A percentile compares a stretch with the other conserved stretches of the same genome.
These are phyloP conservation scores for Ascodesmis nigricans DNA, from an alignment of 495 filamentous ascomycete species.

Conservation along the genomic window DNA sequence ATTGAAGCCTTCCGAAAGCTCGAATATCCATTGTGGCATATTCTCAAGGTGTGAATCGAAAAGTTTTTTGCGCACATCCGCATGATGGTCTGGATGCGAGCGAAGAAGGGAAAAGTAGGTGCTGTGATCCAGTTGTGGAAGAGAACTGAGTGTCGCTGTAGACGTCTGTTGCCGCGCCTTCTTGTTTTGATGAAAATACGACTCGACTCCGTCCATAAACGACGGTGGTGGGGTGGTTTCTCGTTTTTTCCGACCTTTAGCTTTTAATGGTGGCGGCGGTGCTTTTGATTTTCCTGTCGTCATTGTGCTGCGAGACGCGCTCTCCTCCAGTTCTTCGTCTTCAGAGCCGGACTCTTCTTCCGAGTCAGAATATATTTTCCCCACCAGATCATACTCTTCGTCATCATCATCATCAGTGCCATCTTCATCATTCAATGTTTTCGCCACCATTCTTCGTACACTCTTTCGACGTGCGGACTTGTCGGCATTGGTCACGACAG, in stretches of 20 bases:
- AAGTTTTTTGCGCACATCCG: constrained; percentile 45
- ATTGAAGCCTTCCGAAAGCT: constrained; percentile 72
- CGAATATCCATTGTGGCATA: constrained; percentile 84
- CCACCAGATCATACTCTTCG: constrained; percentile 47
- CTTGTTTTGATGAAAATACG: constrained; percentile 82
- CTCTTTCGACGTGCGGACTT: constrained; percentile 75
- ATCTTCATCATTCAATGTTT: constrained; percentile 10
- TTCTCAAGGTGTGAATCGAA: constrained; percentile 52
- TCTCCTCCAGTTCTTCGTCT: constrained; percentile 21
- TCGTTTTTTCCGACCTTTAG: no score
- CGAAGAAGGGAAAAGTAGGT: constrained; percentile 61
- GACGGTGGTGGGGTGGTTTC: constrained; percentile 36
- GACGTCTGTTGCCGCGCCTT: constrained; percentile 64
- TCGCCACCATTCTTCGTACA: constrained; percentile 26
- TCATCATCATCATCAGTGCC: constrained; percentile 48
- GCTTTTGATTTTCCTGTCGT: no score
- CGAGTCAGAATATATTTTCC: constrained; percentile 41
- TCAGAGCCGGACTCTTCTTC: constrained; percentile 28
- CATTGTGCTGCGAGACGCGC: constrained; percentile 13
- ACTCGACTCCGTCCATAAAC: constrained; percentile 65
- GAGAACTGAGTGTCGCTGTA: constrained; percentile 56
- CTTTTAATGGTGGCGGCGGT: no score
- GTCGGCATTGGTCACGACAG: constrained; percentile 35
- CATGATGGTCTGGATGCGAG: constrained; percentile 47
- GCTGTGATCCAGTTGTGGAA: constrained; percentile 63